Base-by-base conservation (phyloP, 805 yeast species). In the Citeromyces nyonsensis region DNA sequence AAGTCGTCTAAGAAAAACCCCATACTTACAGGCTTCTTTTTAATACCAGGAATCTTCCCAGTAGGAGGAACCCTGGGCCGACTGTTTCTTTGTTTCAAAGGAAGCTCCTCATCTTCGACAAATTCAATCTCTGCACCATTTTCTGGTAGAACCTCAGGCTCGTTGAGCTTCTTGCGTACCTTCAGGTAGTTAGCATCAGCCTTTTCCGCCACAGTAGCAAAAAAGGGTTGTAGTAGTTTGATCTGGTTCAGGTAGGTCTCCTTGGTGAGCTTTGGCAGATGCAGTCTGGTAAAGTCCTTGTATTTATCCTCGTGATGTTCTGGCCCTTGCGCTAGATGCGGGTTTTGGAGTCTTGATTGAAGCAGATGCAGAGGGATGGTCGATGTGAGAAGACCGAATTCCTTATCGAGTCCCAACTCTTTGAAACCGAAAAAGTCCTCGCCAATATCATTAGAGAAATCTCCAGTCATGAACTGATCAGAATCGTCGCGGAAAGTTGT, bases 391-490 rank as follows among this genome's bases (percentile, higher is more conserved):
- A 88, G 59, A 8, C 88, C 86, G 50, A 84, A 79, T 51, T 91
- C 99, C 44, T 78, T 82, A 45, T 88, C 97, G 33, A 91, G 58
- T 0, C 98, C 98, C 31, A 91, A 61, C 41, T 88, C 97, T 48
- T 70, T 80, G 61, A 91, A 93, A 0, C 99, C 99, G 57, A 93
- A 93, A 65, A 86, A 91, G 56, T 91, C 99, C 44, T 88, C 98
- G 5, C 97, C 98, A 26, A 91, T 58, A 38, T 86, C 95, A 44
- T 71, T 78, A 1, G 95, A 79, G 51, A 91, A 91, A 45, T 86
- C 96, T 36, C 99, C 99, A 22, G 91, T 80, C 41, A 88, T 56
- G 49, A 86, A 91, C 52, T 88, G 95, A 40, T 91, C 96, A 44
- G 94, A 79, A 45, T 84, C 82, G 48, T 93, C 98, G 26, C 61